These are phyloP conservation scores for Candida jianshihensis DNA, from an alignment of 805 yeast genomes.

Conservation along the genomic window DNA sequence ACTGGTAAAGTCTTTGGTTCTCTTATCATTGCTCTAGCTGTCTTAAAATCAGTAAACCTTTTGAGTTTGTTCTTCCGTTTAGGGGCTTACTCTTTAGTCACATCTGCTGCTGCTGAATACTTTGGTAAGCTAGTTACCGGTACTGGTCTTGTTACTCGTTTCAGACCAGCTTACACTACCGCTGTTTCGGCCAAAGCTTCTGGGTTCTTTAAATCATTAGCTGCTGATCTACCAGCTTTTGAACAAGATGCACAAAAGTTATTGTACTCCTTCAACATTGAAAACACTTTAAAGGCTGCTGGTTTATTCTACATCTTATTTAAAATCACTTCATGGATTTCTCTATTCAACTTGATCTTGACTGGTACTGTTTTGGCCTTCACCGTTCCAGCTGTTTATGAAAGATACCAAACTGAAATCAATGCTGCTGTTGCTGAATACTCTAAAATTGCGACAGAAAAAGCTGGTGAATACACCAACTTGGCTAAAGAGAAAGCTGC, in stretches of 20 bases:
- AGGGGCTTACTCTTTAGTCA: conserved; percentile 48
- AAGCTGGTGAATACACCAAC: conserved; percentile 37
- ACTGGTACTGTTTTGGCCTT: conserved; percentile 55
- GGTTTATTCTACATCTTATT: conserved; percentile 56
- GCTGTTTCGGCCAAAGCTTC: conserved; percentile 30
- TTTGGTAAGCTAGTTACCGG: conserved; percentile 69
- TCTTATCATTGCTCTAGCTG: conserved; percentile 44
- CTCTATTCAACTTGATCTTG: conserved; percentile 61
- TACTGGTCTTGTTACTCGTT: conserved; percentile 68
- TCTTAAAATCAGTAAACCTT: conserved; percentile 58
- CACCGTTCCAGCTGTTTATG: conserved; percentile 70
- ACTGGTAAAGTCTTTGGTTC: conserved; percentile 75
- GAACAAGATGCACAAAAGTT: conserved; percentile 52
- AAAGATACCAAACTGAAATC: conserved; percentile 69
- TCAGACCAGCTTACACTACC: conserved; percentile 53
- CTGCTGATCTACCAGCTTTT: conserved; percentile 37
- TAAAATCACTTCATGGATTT: conserved; percentile 68
- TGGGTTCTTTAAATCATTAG: conserved; percentile 36
- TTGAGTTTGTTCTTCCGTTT: conserved; percentile 54
- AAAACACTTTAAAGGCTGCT: conserved; percentile 67
- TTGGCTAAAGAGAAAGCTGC: conserved; percentile 48
- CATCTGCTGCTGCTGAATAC: conserved; percentile 72
- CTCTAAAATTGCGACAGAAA: conserved; percentile 41
- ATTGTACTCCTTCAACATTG: conserved; percentile 63
- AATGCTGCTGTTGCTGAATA: conserved; percentile 51